Evolutionary conservation across 2,329 filamentous ascomycete species (phyloP).

Genomic region (Ascochyta viciae-villosae): DNA sequence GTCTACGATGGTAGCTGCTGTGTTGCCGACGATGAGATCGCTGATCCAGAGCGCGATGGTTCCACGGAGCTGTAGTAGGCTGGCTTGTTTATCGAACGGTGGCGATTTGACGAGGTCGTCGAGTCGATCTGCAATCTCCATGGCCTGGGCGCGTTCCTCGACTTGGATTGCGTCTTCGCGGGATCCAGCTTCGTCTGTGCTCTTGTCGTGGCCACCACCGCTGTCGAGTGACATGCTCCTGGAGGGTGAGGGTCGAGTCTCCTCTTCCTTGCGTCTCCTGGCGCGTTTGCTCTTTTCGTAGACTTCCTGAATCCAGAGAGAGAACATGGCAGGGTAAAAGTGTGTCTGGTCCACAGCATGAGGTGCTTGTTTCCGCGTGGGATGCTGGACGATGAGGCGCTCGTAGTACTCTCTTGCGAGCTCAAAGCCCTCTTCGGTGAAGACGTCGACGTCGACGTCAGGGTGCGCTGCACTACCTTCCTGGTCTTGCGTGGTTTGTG

Average conservation of each 20-base stretch:
- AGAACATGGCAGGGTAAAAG: constrained; percentile 83
- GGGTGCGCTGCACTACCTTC: constrained; percentile 1
- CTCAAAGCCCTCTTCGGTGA: constrained; percentile 58
- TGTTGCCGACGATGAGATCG: constrained; percentile 64
- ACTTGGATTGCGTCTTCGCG: constrained; percentile 50
- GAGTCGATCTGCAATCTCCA: constrained; percentile 71
- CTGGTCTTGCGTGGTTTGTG: neutral
- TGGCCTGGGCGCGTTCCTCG: constrained; percentile 65
- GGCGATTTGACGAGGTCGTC: constrained; percentile 72
- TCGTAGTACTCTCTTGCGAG: constrained; percentile 76
- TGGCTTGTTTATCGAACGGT: constrained; percentile 72
- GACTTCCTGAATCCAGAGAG: constrained; percentile 79
- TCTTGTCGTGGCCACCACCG: constrained; percentile 4
- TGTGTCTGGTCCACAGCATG: constrained; percentile 70
- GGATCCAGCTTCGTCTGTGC: constrained; percentile 13
- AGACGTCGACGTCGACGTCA: constrained; percentile 21
- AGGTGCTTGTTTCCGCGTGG: constrained; percentile 68
- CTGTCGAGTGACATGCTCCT: constrained; percentile 25
- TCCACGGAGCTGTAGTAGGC: constrained; percentile 73
- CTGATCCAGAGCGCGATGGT: constrained; percentile 78
- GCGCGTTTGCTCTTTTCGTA: constrained; percentile 64
- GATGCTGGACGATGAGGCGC: constrained; percentile 75
- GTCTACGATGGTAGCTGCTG: constrained; percentile 16
- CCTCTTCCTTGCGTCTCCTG: constrained; percentile 18
- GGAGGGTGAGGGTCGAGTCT: constrained; percentile 10